A percentile compares a stretch with the other conserved stretches of the same genome.
phyloP scores from a whole-genome alignment of 129 eudicot species.

The Artemisia argyi region DNA sequence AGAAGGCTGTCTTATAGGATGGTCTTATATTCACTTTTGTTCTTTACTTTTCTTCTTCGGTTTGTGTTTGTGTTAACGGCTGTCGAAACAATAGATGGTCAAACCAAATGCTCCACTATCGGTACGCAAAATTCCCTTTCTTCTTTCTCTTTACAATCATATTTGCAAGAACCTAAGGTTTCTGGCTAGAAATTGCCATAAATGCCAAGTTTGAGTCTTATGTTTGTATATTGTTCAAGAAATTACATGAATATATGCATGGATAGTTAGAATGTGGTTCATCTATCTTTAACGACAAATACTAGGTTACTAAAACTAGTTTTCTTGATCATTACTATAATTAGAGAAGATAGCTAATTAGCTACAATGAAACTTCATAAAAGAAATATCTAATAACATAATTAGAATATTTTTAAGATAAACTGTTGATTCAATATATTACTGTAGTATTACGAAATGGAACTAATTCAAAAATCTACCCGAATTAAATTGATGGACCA shows the following conservation, averaged over 20 bases:
- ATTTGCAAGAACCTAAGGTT: background rate
- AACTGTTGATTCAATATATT: background rate
- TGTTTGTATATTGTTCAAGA: background rate
- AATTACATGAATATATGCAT: background rate
- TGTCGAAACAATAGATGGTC: constrained; percentile 83
- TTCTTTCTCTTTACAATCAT: background rate
- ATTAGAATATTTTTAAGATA: background rate
- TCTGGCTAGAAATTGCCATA: background rate
- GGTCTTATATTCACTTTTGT: constrained; percentile 78
- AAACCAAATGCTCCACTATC: constrained; percentile 64
- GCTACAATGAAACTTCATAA: background rate
- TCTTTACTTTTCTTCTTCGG: constrained; percentile 79
- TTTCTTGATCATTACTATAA: background rate
- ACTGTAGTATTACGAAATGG: background rate
- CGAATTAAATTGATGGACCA: constrained; percentile 25
- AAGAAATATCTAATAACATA: background rate
- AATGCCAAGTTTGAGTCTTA: background rate
- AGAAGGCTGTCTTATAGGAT: constrained; percentile 78
- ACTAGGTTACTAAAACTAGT: background rate
- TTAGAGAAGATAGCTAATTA: background rate
- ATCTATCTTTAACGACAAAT: background rate
- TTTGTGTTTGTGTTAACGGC: constrained; percentile 81
- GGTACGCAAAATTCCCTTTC: constrained; percentile 38
- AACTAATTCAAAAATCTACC: constrained; percentile 22
- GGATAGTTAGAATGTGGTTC: background rate